A percentile compares a stretch with the other conserved stretches of the same genome.
These are phyloP conservation scores for Psilocybe sp. DNA, from an alignment of 768 basidiomycete species.

Conservation along the genomic window DNA sequence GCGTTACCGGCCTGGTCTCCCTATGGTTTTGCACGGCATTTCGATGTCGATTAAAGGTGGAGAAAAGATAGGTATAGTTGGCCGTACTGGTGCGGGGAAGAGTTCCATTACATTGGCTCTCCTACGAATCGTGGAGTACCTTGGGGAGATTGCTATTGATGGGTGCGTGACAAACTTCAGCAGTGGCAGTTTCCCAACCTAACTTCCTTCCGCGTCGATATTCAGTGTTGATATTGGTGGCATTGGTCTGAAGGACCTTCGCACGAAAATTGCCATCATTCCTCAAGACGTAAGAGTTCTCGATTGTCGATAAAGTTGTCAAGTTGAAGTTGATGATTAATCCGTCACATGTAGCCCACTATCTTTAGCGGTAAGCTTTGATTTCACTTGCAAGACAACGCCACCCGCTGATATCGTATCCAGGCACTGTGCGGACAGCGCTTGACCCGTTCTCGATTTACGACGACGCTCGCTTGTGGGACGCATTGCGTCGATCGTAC, in stretches of 20 bases:
- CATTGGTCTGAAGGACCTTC: constrained; percentile 64
- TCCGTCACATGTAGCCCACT: constrained; percentile 35
- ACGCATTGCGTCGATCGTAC: constrained; percentile 64
- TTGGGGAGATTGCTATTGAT: constrained; percentile 64
- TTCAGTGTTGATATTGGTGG: constrained; percentile 60
- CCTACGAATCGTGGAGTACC: constrained; percentile 67
- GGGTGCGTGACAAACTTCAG: constrained; percentile 32
- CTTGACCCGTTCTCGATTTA: constrained; percentile 61
- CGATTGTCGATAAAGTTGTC: not conserved
- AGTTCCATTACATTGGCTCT: constrained; percentile 64
- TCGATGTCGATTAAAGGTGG: constrained; percentile 57
- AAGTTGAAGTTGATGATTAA: not conserved
- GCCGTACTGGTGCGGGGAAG: constrained; percentile 58
- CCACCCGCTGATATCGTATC: constrained; percentile 12
- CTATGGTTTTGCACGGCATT: constrained; percentile 66
- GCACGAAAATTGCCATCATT: constrained; percentile 59
- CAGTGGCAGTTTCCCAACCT: not conserved
- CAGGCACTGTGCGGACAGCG: constrained; percentile 57
- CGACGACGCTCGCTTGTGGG: constrained; percentile 65
- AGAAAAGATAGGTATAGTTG: constrained; percentile 80
- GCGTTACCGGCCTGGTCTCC: constrained; percentile 70
- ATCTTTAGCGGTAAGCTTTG: constrained; percentile 48
- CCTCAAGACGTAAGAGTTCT: constrained; percentile 49
- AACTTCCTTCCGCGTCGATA: constrained; percentile 9
- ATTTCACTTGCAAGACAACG: not conserved